Conservation (phyloP, 108 stramenopile species). For the Nitzschia inconspicua region DNA sequence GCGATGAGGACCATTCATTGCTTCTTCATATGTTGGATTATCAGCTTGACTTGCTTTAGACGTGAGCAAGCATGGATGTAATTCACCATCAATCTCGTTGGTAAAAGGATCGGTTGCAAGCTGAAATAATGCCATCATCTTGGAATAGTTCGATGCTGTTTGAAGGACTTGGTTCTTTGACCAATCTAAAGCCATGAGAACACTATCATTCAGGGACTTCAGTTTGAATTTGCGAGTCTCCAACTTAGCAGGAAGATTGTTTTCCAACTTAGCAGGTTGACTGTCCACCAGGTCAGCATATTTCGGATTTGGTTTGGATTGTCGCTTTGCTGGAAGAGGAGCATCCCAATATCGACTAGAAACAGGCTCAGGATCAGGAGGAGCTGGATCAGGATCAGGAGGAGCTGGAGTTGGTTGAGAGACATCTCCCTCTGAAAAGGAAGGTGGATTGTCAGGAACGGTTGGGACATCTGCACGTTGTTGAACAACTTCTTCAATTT, state of each 20-base stretch:
- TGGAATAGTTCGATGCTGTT: neutral
- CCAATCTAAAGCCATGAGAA: neutral
- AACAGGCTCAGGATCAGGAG: too few species aligned
- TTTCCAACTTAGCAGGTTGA: neutral
- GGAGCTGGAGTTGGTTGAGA: too few species aligned
- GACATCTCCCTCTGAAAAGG: constrained; percentile 3
- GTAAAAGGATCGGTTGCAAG: neutral
- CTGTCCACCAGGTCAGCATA: neutral
- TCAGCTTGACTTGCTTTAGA: constrained; percentile 40
- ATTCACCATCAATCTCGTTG: neutral
- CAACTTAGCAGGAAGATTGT: neutral
- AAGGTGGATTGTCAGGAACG: neutral
- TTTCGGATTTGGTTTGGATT: neutral
- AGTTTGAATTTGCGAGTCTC: neutral
- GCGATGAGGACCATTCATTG: constrained; percentile 37
- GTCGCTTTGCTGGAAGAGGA: neutral
- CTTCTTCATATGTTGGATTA: constrained; percentile 35
- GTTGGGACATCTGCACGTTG: neutral
- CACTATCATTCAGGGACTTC: neutral
- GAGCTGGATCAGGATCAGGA: too few species aligned
- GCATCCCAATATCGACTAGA: too few species aligned
- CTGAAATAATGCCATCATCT: neutral
- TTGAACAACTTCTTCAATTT: neutral
- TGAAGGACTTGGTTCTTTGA: neutral
- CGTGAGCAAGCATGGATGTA: constrained; percentile 23